These are phyloP conservation scores for Ceratocystiopsis sp. DNA, from an alignment of 2,329 filamentous ascomycete genomes.

Conservation along the genomic window DNA sequence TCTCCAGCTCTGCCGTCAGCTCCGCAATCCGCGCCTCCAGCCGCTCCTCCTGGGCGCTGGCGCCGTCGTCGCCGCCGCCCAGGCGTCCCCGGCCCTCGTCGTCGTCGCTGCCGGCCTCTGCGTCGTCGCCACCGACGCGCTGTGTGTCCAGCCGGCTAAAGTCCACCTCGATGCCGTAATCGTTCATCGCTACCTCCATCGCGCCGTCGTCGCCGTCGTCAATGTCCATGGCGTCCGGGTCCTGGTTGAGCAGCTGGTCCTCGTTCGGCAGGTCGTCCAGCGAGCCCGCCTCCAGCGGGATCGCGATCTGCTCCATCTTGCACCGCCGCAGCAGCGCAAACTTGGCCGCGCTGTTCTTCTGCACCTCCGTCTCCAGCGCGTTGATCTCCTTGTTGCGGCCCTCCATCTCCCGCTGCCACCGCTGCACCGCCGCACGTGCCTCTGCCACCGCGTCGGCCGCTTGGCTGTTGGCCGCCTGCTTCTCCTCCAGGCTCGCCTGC, in stretches of 20 bases:
- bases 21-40: slow-evolving; percentile 62
- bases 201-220: slow-evolving; percentile 52
- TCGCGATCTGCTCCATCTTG: slow-evolving; percentile 80
- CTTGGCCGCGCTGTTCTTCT: slow-evolving; percentile 68
- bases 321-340: slow-evolving; percentile 75
- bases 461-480: slow-evolving; percentile 49
- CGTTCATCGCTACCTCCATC: slow-evolving; percentile 53
- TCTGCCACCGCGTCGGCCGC: slow-evolving; percentile 63
- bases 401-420: slow-evolving; percentile 71
- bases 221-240: slow-evolving; percentile 83
- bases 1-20: slow-evolving; percentile 68
- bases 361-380: slow-evolving; percentile 66
- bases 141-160: slow-evolving; percentile 72
- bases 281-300: slow-evolving; percentile 62
- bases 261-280: slow-evolving; percentile 79
- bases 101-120: too few species aligned
- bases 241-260: slow-evolving; percentile 57
- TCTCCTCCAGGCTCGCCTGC: slow-evolving; percentile 51
- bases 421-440: slow-evolving; percentile 64
- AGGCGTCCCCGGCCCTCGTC: too few species aligned
- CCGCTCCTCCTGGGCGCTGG: slow-evolving; percentile 40
- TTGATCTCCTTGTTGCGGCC: slow-evolving; percentile 53
- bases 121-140: slow-evolving; percentile 41
- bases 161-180: slow-evolving; percentile 83
- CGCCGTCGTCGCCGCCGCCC: slow-evolving; percentile 32